These are phyloP conservation scores for Yarrowia bubula DNA, from an alignment of 805 yeast genomes.

Conservation along the genomic window DNA sequence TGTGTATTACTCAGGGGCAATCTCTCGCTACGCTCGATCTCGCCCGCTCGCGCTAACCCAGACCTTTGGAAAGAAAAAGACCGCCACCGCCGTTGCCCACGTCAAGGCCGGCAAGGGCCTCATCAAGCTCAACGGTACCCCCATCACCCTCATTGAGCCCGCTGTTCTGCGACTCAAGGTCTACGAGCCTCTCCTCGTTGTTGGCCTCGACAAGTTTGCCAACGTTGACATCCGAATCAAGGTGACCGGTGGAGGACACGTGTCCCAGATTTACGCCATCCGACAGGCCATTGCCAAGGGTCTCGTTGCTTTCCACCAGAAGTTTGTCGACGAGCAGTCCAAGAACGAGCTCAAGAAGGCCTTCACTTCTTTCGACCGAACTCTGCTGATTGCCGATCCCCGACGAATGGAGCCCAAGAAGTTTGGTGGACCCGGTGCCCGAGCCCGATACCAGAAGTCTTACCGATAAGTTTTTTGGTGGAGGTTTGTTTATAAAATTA, in stretches of 20 bases:
- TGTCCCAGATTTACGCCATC: constrained; percentile 98
- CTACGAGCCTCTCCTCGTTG: constrained; percentile 98
- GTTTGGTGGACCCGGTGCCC: constrained; percentile 99
- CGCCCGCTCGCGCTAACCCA: constrained; percentile 37
- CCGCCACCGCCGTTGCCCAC: constrained; percentile 99
- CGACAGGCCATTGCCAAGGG: constrained; percentile 99
- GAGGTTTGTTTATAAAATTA: constrained; percentile 18
- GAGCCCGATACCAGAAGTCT: constrained; percentile 99
- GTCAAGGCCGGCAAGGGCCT: constrained; percentile 99
- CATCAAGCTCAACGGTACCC: constrained; percentile 98
- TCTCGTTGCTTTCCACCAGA: constrained; percentile 98
- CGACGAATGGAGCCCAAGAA: constrained; percentile 99
- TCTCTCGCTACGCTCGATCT: too few species aligned
- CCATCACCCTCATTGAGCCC: constrained; percentile 98
- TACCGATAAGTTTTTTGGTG: constrained; percentile 71
- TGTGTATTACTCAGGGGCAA: too few species aligned
- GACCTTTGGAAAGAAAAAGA: constrained; percentile 99
- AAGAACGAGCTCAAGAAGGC: constrained; percentile 99
- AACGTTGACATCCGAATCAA: constrained; percentile 98
- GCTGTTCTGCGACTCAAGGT: constrained; percentile 99
- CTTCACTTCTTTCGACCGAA: constrained; percentile 97
- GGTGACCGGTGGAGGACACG: constrained; percentile 99
- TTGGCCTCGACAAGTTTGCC: constrained; percentile 98
- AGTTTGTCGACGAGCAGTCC: constrained; percentile 98
- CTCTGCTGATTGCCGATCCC: constrained; percentile 98